Evolutionary conservation across 2,329 filamentous ascomycete species (phyloP), one percentile per base, ranked within the genome.

Genomic region (Verticillium longisporum): DNA sequence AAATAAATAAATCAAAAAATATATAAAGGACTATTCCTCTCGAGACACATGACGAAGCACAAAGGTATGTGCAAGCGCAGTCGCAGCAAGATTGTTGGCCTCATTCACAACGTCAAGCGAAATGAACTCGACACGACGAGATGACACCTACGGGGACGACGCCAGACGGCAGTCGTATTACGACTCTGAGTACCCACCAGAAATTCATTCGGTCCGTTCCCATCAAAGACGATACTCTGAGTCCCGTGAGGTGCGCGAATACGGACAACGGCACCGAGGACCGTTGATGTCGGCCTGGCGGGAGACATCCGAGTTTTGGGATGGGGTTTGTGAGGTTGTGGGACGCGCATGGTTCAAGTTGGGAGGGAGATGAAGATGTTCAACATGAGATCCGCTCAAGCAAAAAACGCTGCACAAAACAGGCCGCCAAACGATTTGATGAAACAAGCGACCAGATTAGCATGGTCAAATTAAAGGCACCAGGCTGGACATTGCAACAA

Each of bases 331-430:
- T 41, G 73, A 75, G 60, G 69, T 71, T 45, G 67, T 78, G 53
- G 76, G 74, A 55, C 74, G 69, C 60, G 67, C 69, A 55, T 77
- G 76, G 66, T 75, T 71, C 68, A 76, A 72, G 60, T 63, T 72
- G 18, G 61, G 57, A 31, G 62, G 63, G 58, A 61, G 50, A 61
- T 62, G 58, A 58, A 41, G 55, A 26, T 26, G 45, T 9, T 21
- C 56, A 21, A 50, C 18, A 41, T 31, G 6, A 26, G 45, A 7
- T 4, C 21, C 18, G 6, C 55, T 21, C 32, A 34, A 21, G 26
- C 26, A 18, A 11, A 4, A 50, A 38, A n/a, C 14, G 3, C 21
- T 14, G n/a, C 56, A n/a, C 7, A 14, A 50, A 34, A 56, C 54
- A 33, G n/a, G 6, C 45, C 45, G 45, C 13, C 45, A 53, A 26